Evolutionary conservation across 345 rosid genomes (phyloP), one percentile per base, ranked within the genome.

Genomic region (Dovyalis caffra): DNA sequence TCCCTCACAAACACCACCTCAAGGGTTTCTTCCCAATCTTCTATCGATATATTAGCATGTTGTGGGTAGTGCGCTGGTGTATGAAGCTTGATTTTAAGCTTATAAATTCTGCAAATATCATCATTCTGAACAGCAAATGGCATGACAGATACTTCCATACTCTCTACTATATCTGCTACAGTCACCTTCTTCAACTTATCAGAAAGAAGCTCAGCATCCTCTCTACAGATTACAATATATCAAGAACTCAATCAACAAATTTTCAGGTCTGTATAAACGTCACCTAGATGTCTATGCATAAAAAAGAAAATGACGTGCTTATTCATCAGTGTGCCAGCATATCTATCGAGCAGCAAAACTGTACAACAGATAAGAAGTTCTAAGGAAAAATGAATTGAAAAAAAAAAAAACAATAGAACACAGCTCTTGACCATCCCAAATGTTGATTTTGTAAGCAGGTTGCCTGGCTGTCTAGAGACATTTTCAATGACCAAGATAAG

Each of bases 101-200:
- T 87, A 82, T 91, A 93, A 79, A 91, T 83, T 72, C 90, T 82
- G 74, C 91, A 91, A 62, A 82, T 51, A 18, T 72, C 75, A 58
- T 64, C 70, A 23, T 64, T 43, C 29, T 84, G 68, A 76, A 87
- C 74, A 64, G 91, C 49, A 77, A 86, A 89, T 33, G 91, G 94
- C 43, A 80, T 75, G 31, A 87, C 86, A 32, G 90, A 84, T 23
- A 93, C 89, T 77, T 89, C 88, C 86, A 93, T 88, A 72, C 82
- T 86, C 84, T 90, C 87, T 1, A 89, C 76, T 57, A 91, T 78
- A 74, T 95, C 99, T 10, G 96, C 98, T 58, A 95, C 90, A 0
- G 91, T 86, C 61, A 95, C 81, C 84, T 87, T 93, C 85, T 84
- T 90, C 81, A 95, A 84, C 86, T 86, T 93, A 78, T 87, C 93